Percentiles rank a stretch among this genome's conserved stretches.
phyloP scores from a whole-genome alignment of 192 early-diverging fungal genomes.

The Lunasporangiospora selenospora region DNA sequence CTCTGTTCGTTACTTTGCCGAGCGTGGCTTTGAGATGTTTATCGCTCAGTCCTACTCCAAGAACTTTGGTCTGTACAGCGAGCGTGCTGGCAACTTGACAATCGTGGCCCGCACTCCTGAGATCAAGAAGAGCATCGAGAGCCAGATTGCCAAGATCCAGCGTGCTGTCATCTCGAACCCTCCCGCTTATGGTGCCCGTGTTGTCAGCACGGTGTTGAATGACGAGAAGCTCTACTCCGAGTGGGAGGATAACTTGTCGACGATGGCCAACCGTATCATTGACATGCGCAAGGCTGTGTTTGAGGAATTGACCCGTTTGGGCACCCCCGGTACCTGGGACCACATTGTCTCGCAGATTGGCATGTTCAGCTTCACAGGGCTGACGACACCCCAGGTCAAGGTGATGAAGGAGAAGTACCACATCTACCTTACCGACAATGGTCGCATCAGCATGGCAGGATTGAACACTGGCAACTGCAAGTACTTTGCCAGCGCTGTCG shows the following conservation, averaged over 20 bases:
- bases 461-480: slow-evolving; percentile 87
- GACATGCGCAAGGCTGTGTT: slow-evolving; percentile 82
- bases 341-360: slow-evolving; percentile 97
- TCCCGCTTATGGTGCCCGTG: slow-evolving; percentile 87
- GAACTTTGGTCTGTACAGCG: slow-evolving; percentile 97
- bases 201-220: slow-evolving; percentile 87
- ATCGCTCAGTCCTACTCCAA: slow-evolving; percentile 95
- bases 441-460: slow-evolving; percentile 96
- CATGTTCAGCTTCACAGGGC: slow-evolving; percentile 98
- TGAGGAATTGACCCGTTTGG: slow-evolving; percentile 67
- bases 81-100: slow-evolving; percentile 88
- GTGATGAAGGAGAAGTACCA: slow-evolving; percentile 86
- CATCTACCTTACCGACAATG: slow-evolving; percentile 94
- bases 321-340: slow-evolving; percentile 95
- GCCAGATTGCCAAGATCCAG: slow-evolving; percentile 85
- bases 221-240: slow-evolving; percentile 79
- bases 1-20: slow-evolving; percentile 93
- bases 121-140: slow-evolving; percentile 64
- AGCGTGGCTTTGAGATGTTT: slow-evolving; percentile 90
- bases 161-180: slow-evolving; percentile 92
- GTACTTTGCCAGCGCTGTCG: slow-evolving; percentile 89
- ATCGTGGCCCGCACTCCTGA: slow-evolving; percentile 67
- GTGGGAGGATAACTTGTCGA: slow-evolving; percentile 78
- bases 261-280: slow-evolving; percentile 93
- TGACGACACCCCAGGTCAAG: slow-evolving; percentile 77